phyloP scores from a whole-genome alignment of 2,329 filamentous ascomycete species.

The Diaporthe longicolla region DNA sequence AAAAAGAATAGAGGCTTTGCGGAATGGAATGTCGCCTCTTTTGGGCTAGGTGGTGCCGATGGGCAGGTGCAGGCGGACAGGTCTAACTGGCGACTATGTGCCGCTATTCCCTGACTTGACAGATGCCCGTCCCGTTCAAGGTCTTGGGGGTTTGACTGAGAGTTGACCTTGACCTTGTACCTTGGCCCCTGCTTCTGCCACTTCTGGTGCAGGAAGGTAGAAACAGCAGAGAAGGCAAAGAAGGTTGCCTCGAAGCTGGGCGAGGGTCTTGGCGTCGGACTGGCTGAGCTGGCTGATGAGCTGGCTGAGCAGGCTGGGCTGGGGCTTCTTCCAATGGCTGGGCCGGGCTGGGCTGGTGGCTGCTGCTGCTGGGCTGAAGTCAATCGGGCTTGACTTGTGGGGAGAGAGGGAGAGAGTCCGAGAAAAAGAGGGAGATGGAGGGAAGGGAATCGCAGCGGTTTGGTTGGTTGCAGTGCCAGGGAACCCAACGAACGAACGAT shows the following conservation, averaged over 20 bases:
- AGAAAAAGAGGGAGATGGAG: background rate
- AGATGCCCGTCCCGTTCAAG: slow-evolving; percentile 16
- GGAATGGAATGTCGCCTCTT: slow-evolving; percentile 8
- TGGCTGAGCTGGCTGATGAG: slow-evolving; percentile 25
- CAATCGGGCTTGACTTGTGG: slow-evolving; percentile 24
- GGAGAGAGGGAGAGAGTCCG: slow-evolving; percentile 13
- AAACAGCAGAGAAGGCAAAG: background rate
- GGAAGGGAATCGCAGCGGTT: slow-evolving; percentile 29
- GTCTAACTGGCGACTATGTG: slow-evolving; percentile 33
- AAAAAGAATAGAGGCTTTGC: background rate
- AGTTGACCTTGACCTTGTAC: slow-evolving; percentile 20
- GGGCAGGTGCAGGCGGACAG: slow-evolving; percentile 29
- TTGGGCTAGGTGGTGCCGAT: slow-evolving; percentile 9
- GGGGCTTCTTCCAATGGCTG: slow-evolving; percentile 26
- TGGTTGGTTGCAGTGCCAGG: slow-evolving; percentile 27
- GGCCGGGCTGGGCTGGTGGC: slow-evolving; percentile 25
- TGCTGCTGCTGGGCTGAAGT: slow-evolving; percentile 33
- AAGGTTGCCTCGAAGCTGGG: slow-evolving; percentile 18
- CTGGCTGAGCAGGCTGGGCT: slow-evolving; percentile 21
- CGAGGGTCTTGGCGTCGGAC: slow-evolving; percentile 12
- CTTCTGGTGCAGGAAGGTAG: background rate
- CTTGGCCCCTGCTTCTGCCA: slow-evolving; percentile 12
- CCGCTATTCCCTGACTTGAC: slow-evolving; percentile 32
- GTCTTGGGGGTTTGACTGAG: background rate
- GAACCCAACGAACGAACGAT: slow-evolving; percentile 16